Percentiles rank a stretch among this genome's conserved stretches.
These are phyloP conservation scores for Pachyrhizus erosus DNA, from an alignment of 306 rosid species.

Conservation along the genomic window DNA sequence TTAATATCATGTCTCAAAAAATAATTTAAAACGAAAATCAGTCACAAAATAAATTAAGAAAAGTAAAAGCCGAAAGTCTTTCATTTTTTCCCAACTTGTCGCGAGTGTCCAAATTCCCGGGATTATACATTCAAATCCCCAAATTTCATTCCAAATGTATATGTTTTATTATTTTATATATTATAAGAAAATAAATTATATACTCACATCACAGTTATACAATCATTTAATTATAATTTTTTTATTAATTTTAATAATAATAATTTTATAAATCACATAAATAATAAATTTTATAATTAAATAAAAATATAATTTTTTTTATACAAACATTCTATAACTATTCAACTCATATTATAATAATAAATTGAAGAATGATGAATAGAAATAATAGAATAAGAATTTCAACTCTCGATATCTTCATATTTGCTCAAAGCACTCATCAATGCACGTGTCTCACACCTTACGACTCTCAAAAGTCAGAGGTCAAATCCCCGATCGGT, in stretches of 20 bases:
- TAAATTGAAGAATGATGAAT: not conserved
- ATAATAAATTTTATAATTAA: too few species aligned
- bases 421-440: not conserved
- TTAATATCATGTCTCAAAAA: not conserved
- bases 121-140: not conserved
- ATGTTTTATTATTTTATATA: not conserved
- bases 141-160: not conserved
- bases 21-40: not conserved
- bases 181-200: too few species aligned
- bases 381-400: not conserved
- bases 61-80: not conserved
- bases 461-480: constrained; percentile 48
- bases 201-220: too few species aligned
- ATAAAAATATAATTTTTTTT: too few species aligned
- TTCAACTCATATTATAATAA: not conserved
- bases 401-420: not conserved
- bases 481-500: constrained; percentile 47
- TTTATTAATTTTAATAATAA: too few species aligned
- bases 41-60: not conserved
- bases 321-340: too few species aligned
- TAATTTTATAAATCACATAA: too few species aligned
- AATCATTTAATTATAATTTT: too few species aligned
- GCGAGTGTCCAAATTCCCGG: not conserved
- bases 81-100: not conserved
- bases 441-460: constrained; percentile 32